Percentiles rank a stretch among this genome's conserved stretches.
These are phyloP conservation scores for Globisporangium splendens DNA, from an alignment of 352 stramenopile genomes.

Conservation along the genomic window DNA sequence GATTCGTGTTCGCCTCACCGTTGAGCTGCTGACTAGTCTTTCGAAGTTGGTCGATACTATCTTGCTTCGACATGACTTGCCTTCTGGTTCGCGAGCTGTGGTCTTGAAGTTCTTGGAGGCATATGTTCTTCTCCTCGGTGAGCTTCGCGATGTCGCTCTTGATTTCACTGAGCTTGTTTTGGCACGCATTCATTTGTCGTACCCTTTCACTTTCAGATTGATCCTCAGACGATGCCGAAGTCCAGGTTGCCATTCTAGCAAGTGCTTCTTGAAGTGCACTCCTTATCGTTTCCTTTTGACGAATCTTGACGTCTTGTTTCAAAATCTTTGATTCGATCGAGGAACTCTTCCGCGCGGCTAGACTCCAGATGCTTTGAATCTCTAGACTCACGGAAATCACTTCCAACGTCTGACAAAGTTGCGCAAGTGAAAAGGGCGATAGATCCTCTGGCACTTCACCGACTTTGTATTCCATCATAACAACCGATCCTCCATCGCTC, in stretches of 20 bases:
- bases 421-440: constrained; percentile 27
- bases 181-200: constrained; percentile 18
- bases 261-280: constrained; percentile 28
- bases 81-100: constrained; percentile 15
- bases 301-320: constrained; percentile 12
- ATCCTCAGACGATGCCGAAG: constrained; percentile 5
- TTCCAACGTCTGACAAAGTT: constrained; percentile 45
- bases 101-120: constrained; percentile 11
- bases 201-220: constrained; percentile 10
- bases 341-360: constrained; percentile 17
- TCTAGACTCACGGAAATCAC: constrained; percentile 52
- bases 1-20: constrained; percentile 21
- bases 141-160: constrained; percentile 28
- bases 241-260: constrained; percentile 41
- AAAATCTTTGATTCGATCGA: constrained; percentile 23
- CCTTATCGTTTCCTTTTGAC: constrained; percentile 32
- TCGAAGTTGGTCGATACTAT: constrained; percentile 34
- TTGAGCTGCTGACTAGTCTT: constrained; percentile 16
- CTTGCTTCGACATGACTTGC: constrained; percentile 36
- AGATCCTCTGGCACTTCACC: constrained; percentile 18
- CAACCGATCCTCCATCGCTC: constrained; percentile 36
- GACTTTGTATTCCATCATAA: constrained; percentile 25
- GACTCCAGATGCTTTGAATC: constrained; percentile 35
- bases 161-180: constrained; percentile 28
- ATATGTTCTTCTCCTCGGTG: not conserved